Base-by-base conservation (phyloP, 169 alveolate genomes). In the Plasmodium gaboni region DNA sequence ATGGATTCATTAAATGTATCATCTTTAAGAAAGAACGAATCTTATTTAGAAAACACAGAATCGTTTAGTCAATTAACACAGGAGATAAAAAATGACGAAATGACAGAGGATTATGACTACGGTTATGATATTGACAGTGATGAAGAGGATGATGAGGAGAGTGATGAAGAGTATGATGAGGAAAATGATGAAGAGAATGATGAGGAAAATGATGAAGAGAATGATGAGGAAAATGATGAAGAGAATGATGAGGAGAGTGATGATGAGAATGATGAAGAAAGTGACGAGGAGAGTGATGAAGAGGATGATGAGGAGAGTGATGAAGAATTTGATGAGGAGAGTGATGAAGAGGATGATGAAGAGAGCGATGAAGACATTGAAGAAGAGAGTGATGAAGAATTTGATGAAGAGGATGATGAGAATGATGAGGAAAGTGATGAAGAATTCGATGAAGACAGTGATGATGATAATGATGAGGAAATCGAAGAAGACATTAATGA, bases 251-350 rank as follows among this genome's bases (percentile, higher is more conserved):
- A 17, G 1, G 74, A 74, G 12, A 22, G 0, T 28, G 74, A 63
- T 0, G 50, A 64, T 0, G 72, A 17, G 5, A 50, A 15, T 1
- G 88, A 13, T 12, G 68, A n/a, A 0, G 60, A 61, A 0, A n/a
- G 42, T 10, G 76, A 76, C 6, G 88, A 76, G 2, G 72, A 74
- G 6, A 44, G n/a, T 6, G 73, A 17, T n/a, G 88, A 57, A 0
- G 51, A 48, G 26, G 67, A 17, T 13, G 91, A 65, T 4, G 53
- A 50, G 0, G 64, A 70, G 10, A 12, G 26, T 7, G 48, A 70
- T 3, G 9, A 70, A 22, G 64, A 71, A 0, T 0, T 0, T 5
- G 15, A 68, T 12, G 50, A 51, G 1, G 83, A 71, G 13, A 53
- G 1, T n/a, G 48, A 64, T 2, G 61, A 73, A 0, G 32, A 73